Percentiles rank a stretch among this genome's conserved stretches.
Evolutionary conservation across 306 rosid species (phyloP).

Genomic region (Glycine soja): DNA sequence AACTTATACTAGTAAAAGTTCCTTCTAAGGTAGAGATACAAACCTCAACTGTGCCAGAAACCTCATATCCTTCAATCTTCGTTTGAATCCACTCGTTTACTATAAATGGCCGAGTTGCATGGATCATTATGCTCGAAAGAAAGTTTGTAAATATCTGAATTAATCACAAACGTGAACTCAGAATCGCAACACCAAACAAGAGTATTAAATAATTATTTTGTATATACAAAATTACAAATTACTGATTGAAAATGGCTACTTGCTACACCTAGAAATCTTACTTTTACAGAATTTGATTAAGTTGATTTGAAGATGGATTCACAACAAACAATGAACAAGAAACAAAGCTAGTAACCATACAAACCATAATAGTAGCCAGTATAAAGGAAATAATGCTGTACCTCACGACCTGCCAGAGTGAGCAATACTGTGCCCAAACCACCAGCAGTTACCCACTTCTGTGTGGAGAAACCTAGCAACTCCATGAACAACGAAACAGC

Average conservation of each 20-base stretch:
- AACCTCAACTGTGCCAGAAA: constrained; percentile 98
- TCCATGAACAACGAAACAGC: constrained; percentile 97
- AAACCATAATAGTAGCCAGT: constrained; percentile 21
- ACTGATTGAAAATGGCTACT: constrained; percentile 34
- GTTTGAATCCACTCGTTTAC: constrained; percentile 96
- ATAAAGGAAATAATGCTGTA: constrained; percentile 50
- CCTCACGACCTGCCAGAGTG: constrained; percentile 99
- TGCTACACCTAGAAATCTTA: constrained; percentile 8
- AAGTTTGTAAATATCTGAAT: constrained; percentile 95
- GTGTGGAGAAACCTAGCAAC: constrained; percentile 96
- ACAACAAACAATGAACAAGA: constrained; percentile 15
- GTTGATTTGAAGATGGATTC: constrained; percentile 21
- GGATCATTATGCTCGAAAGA: constrained; percentile 97
- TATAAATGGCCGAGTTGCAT: constrained; percentile 92
- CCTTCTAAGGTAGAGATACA: constrained; percentile 47
- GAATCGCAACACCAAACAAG: constrained; percentile 41
- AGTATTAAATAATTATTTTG: neutral
- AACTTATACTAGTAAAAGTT: too few species aligned
- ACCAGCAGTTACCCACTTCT: constrained; percentile 98
- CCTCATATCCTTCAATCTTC: constrained; percentile 97
- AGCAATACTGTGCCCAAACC: constrained; percentile 97
- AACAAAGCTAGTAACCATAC: neutral
- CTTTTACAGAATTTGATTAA: constrained; percentile 22
- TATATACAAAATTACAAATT: neutral
- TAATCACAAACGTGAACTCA: constrained; percentile 50